phyloP scores from a whole-genome alignment of 2,329 filamentous ascomycete genomes.

The Phyllosticta paracitricarpa region DNA sequence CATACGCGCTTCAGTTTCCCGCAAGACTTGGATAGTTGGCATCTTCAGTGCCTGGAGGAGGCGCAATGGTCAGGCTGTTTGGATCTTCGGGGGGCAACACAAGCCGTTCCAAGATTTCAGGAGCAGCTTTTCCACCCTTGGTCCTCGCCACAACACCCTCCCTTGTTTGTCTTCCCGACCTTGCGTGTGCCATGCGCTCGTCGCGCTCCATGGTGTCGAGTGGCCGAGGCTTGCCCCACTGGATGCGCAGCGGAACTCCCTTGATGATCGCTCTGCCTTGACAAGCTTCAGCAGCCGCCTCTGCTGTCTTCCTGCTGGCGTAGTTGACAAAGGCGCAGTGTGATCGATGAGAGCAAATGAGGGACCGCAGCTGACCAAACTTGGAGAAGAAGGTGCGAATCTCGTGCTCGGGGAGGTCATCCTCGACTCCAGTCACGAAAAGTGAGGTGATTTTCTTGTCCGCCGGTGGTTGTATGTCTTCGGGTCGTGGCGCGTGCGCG shows the following conservation, averaged over 20 bases:
- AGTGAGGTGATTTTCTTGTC: constrained; percentile 85
- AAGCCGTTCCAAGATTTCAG: not conserved
- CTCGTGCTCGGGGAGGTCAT: constrained; percentile 88
- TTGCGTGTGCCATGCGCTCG: constrained; percentile 68
- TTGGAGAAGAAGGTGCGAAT: constrained; percentile 82
- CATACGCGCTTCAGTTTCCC: constrained; percentile 51
- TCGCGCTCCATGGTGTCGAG: constrained; percentile 87
- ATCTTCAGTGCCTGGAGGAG: constrained; percentile 73
- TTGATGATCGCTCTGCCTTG: constrained; percentile 84
- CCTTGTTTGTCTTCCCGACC: constrained; percentile 52
- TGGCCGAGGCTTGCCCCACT: constrained; percentile 88
- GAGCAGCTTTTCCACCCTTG: constrained; percentile 17
- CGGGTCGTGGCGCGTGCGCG: constrained; percentile 67
- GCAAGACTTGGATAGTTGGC: constrained; percentile 77
- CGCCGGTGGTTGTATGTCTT: constrained; percentile 75
- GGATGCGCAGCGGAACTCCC: constrained; percentile 78
- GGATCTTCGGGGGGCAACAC: constrained; percentile 36
- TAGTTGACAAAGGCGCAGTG: constrained; percentile 98
- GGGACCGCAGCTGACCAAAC: constrained; percentile 80
- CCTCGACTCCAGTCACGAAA: constrained; percentile 90
- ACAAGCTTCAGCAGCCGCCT: constrained; percentile 73
- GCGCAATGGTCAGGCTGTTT: constrained; percentile 48
- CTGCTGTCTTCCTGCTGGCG: constrained; percentile 71
- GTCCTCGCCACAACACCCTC: constrained; percentile 17
- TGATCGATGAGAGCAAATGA: constrained; percentile 93